A percentile compares a stretch with the other conserved stretches of the same genome.
Conservation (phyloP, 2,329 filamentous ascomycete species). For the Aureobasidium sp. region DNA sequence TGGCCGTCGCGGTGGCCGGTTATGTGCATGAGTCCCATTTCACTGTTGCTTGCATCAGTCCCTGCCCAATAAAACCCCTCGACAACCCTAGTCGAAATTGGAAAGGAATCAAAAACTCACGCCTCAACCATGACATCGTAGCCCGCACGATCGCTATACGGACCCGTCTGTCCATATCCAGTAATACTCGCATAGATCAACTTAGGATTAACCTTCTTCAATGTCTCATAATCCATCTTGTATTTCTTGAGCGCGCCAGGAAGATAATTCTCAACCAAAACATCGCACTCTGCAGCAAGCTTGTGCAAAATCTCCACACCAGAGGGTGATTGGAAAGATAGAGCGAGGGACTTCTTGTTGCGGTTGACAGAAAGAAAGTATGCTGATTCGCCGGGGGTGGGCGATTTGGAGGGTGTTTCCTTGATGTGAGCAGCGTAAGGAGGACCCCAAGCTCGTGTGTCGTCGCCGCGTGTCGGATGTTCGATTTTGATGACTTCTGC, state of each 20-base stretch:
- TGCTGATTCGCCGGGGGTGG: conserved; percentile 79
- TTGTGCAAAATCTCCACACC: conserved; percentile 83
- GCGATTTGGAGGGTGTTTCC: conserved; percentile 31
- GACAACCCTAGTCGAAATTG: too few species aligned
- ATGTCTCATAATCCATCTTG: conserved; percentile 73
- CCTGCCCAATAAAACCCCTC: too few species aligned
- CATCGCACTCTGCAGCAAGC: conserved; percentile 75
- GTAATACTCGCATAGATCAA: conserved; percentile 96
- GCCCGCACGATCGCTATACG: conserved; percentile 76
- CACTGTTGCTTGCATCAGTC: conserved; percentile 31
- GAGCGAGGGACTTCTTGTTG: conserved; percentile 88
- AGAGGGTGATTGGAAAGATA: conserved; percentile 79
- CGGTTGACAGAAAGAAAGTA: conserved; percentile 92
- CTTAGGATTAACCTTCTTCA: conserved; percentile 71
- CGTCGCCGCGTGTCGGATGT: conserved; percentile 83
- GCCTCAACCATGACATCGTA: conserved; percentile 99
- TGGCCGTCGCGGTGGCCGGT: conserved; percentile 81
- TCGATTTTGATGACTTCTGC: conserved; percentile 98
- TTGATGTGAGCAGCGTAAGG: conserved; percentile 75
- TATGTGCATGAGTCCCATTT: conserved; percentile 98
- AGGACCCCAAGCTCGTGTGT: conserved; percentile 93
- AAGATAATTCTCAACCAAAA: conserved; percentile 94
- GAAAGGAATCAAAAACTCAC: conserved; percentile 21
- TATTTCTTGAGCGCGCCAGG: conserved; percentile 88
- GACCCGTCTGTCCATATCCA: conserved; percentile 91